Conservation (phyloP, 1,284 basidiomycete genomes). For the Heterobasidion irregulare region DNA sequence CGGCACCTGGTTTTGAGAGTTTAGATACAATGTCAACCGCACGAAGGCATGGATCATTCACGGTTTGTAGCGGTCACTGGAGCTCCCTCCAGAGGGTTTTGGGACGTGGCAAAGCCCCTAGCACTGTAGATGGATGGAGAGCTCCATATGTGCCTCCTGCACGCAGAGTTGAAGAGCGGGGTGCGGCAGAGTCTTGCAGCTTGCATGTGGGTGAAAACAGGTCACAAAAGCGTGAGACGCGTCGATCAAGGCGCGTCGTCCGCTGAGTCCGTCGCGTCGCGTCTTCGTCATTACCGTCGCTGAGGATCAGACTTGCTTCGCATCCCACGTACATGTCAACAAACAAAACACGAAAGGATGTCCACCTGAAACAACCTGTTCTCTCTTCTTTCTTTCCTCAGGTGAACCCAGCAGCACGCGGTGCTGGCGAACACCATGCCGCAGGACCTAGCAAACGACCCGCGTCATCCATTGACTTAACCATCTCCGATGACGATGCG, state of each 20-base stretch:
- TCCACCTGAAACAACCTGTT: constrained; percentile 26
- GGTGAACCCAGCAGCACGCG: not conserved
- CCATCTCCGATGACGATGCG: constrained; percentile 27
- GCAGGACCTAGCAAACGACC: constrained; percentile 21
- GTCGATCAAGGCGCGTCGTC: not conserved
- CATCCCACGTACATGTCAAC: constrained; percentile 1
- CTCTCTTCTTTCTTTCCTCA: constrained; percentile 53
- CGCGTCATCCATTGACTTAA: constrained; percentile 45
- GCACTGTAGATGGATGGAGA: not conserved
- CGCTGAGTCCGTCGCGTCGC: not conserved
- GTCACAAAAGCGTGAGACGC: not conserved
- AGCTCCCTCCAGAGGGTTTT: not conserved
- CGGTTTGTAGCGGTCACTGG: constrained; percentile 24
- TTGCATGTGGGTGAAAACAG: not conserved
- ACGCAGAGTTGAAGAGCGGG: not conserved
- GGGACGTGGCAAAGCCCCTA: not conserved
- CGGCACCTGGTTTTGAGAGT: constrained; percentile 54
- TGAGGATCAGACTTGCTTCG: not conserved
- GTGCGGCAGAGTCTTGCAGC: not conserved
- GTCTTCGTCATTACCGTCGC: not conserved
- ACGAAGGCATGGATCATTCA: constrained; percentile 4
- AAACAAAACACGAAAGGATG: not conserved
- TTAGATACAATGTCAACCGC: not conserved
- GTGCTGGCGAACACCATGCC: constrained; percentile 12
- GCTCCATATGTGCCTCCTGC: not conserved